These are phyloP conservation scores for Colletotrichum ledebouriae DNA, from an alignment of 2,329 filamentous ascomycete species.

Conservation along the genomic window DNA sequence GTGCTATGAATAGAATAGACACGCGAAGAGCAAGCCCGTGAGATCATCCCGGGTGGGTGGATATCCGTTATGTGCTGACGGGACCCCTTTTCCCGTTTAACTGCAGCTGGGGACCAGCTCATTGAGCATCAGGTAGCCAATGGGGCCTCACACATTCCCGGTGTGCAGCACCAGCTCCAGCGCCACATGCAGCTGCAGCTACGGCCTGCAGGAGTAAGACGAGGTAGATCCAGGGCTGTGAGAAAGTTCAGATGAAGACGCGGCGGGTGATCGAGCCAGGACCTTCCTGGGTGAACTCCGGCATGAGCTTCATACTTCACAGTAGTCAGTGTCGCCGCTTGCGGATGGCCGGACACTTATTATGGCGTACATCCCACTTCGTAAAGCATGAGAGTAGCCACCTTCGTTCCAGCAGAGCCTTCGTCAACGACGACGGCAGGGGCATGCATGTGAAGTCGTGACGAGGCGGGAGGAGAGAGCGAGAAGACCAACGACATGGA, in stretches of 20 bases:
- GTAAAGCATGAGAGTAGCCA: not conserved
- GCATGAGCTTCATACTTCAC: no score
- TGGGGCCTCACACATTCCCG: not conserved
- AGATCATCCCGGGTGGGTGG: slow-evolving; percentile 24
- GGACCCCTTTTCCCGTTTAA: not conserved
- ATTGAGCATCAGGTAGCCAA: not conserved
- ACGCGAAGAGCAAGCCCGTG: not conserved
- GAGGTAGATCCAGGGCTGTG: no score
- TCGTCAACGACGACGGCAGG: slow-evolving; percentile 8
- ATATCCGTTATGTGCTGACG: not conserved
- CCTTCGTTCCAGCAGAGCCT: not conserved
- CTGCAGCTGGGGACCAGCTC: not conserved
- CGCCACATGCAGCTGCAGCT: no score
- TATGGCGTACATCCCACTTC: not conserved
- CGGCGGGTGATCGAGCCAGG: no score
- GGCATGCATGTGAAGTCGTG: not conserved
- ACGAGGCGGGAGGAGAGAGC: not conserved
- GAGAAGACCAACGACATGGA: no score
- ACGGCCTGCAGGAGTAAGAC: not conserved
- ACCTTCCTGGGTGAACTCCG: no score
- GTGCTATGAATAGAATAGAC: slow-evolving; percentile 14
- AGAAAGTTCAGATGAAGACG: no score
- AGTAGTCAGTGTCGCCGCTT: no score
- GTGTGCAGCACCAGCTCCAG: not conserved
- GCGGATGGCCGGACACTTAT: no score